Evolutionary conservation across 176 grass and related monocot genomes (phyloP).

Genomic region (Secale cereale): DNA sequence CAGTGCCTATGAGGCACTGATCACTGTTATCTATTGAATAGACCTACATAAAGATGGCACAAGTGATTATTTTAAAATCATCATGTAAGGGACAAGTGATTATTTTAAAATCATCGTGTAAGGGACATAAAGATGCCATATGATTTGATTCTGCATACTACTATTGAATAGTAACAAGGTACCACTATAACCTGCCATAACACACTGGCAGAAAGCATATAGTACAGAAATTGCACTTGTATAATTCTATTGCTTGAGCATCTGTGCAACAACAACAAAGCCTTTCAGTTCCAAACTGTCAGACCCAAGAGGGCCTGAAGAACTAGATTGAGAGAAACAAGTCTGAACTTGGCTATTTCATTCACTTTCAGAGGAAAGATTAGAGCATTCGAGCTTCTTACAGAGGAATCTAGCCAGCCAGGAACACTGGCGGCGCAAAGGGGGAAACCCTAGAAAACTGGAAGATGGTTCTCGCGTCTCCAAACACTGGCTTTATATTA

Average conservation of each 20-base stretch:
- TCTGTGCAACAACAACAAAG: background rate
- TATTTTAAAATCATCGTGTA: background rate
- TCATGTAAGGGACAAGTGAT: background rate
- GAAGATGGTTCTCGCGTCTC: no score
- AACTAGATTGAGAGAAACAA: no score
- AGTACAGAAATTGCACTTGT: background rate
- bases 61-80: background rate
- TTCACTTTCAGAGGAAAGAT: no score
- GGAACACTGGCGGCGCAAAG: no score
- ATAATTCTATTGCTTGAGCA: slow-evolving; percentile 4
- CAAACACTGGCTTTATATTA: no score
- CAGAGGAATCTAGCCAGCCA: no score
- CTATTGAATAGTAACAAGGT: background rate
- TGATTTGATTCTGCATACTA: background rate
- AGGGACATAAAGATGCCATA: background rate
- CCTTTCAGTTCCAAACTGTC: no score
- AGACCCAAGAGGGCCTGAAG: no score
- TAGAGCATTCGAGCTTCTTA: no score
- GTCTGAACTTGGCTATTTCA: no score
- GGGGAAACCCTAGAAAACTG: no score
- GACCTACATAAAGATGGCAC: slow-evolving; percentile 43
- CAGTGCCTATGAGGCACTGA: slow-evolving; percentile 96
- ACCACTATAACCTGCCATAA: background rate
- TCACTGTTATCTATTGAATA: slow-evolving; percentile 90
- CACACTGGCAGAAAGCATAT: background rate